Percentiles rank a stretch among this genome's conserved stretches.
These are phyloP conservation scores for Candida gorgasii DNA, from an alignment of 805 yeast genomes.

Conservation along the genomic window DNA sequence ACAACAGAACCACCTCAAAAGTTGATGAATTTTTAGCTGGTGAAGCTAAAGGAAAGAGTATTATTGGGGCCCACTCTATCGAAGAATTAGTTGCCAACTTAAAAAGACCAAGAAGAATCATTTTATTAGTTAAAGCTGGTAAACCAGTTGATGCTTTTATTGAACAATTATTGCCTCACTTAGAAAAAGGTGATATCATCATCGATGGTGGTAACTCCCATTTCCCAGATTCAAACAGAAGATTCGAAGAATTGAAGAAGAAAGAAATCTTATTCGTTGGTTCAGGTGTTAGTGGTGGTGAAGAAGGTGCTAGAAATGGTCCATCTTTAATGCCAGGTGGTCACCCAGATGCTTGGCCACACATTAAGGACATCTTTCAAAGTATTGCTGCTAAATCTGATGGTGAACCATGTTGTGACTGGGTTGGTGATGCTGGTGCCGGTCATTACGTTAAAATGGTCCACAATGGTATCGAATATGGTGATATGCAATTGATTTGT, in stretches of 20 bases:
- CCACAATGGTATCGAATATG: constrained; percentile 99
- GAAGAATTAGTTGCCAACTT: constrained; percentile 84
- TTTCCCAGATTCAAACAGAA: constrained; percentile 98
- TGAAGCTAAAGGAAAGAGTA: constrained; percentile 97
- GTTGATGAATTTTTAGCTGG: constrained; percentile 91
- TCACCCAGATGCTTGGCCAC: constrained; percentile 97
- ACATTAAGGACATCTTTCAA: constrained; percentile 95
- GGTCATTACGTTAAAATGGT: constrained; percentile 99
- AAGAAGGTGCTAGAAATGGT: constrained; percentile 99
- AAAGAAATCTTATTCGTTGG: constrained; percentile 94
- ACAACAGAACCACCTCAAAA: constrained; percentile 95
- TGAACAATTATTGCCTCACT: constrained; percentile 80
- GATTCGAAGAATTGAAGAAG: constrained; percentile 82
- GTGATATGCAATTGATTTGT: constrained; percentile 98
- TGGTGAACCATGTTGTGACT: constrained; percentile 99
- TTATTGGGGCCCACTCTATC: constrained; percentile 92
- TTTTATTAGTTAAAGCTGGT: constrained; percentile 95
- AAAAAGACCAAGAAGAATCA: constrained; percentile 96
- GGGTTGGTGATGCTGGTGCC: constrained; percentile 99
- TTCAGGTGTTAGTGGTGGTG: constrained; percentile 99
- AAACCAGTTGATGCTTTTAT: constrained; percentile 90
- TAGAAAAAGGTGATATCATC: constrained; percentile 96
- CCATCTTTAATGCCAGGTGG: constrained; percentile 99
- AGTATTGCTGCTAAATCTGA: constrained; percentile 93
- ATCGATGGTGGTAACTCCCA: constrained; percentile 99